Conservation (phyloP, 352 stramenopile genomes). For the Phytophthora quininea region DNA sequence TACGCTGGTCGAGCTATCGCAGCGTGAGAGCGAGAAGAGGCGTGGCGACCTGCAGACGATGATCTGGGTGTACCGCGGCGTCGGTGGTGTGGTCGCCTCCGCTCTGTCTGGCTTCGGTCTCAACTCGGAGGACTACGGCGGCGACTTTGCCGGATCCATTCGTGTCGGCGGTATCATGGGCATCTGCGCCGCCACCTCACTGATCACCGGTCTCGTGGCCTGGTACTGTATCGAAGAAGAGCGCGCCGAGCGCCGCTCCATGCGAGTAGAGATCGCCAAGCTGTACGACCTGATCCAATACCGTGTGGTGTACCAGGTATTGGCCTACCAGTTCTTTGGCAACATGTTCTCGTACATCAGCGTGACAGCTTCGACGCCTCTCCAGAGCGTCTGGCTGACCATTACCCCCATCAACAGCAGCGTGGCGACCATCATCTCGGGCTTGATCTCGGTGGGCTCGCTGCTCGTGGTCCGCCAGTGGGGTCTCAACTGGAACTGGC, state of each 20-base stretch:
- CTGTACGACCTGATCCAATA: constrained; percentile 64
- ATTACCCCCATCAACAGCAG: constrained; percentile 54
- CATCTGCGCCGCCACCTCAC: constrained; percentile 38
- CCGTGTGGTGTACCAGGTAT: constrained; percentile 58
- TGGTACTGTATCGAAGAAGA: constrained; percentile 64
- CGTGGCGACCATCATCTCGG: constrained; percentile 42
- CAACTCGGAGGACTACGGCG: constrained; percentile 62
- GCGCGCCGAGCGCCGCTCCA: constrained; percentile 26
- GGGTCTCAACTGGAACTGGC: constrained; percentile 62
- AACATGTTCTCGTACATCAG: constrained; percentile 58
- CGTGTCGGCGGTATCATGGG: constrained; percentile 61
- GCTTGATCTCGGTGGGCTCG: constrained; percentile 36
- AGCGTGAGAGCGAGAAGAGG: constrained; percentile 55
- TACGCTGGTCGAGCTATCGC: constrained; percentile 62
- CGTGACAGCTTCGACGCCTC: constrained; percentile 44
- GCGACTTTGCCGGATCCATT: constrained; percentile 53
- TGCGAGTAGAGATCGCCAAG: constrained; percentile 29
- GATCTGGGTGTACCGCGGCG: constrained; percentile 51
- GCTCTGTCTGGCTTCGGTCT: constrained; percentile 63
- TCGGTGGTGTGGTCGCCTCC: constrained; percentile 46
- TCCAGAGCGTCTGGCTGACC: constrained; percentile 53
- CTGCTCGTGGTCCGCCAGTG: constrained; percentile 40
- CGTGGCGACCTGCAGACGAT: constrained; percentile 64
- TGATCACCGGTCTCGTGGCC: constrained; percentile 41
- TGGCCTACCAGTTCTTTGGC: constrained; percentile 65